Base-by-base conservation (phyloP, 116 monocot species). In the Trichopus zeylanicus region DNA sequence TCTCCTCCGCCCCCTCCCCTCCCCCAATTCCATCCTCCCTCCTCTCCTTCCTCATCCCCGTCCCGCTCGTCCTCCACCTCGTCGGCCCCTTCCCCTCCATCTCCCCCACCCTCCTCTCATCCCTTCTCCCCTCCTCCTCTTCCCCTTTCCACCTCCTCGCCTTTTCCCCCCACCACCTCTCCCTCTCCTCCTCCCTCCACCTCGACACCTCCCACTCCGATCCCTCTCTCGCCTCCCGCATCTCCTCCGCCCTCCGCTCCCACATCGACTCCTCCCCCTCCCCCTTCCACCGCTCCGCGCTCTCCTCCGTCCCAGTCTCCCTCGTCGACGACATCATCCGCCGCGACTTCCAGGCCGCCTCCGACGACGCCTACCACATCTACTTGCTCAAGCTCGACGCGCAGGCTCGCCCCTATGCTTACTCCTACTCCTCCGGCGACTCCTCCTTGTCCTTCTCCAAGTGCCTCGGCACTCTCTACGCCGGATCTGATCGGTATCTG, bases 41-140 rank as follows among this genome's bases (percentile, higher is more conserved):
- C 49, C 68, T 67, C 46, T 61, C 67, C 54, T 51, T 94, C 59
- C 27, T 69, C 15, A 52, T 89, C 71, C 52, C 86, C 51, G 55
- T 94, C 65, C 83, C 94, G 51, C 67, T 94, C 65, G 29, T 74
- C 46, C 80, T 89, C 73, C 72, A 71, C 48, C 86, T 94, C 66
- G 89, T 77, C 39, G 94, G 89, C 56, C 28, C 73, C 70, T 86
- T 82, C 75, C 61, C 86, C 62, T 2, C 66, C 58, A 34, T 74
- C 31, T 48, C 83, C 31, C 62, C 75, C 31, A 37, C 48, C 29
- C 54, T 83, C 57, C 83, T 86, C 47, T 49, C 23, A 16, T 74
- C 73, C 61, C 67, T 80, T 66, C 60, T 66, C 68, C 48, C 69
- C 37, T 69, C 89, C 30, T 71, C 89, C n/a, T n/a, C 78, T 25